phyloP scores from a whole-genome alignment of 1,284 basidiomycete species.

The Leccinum cinnamomeum region DNA sequence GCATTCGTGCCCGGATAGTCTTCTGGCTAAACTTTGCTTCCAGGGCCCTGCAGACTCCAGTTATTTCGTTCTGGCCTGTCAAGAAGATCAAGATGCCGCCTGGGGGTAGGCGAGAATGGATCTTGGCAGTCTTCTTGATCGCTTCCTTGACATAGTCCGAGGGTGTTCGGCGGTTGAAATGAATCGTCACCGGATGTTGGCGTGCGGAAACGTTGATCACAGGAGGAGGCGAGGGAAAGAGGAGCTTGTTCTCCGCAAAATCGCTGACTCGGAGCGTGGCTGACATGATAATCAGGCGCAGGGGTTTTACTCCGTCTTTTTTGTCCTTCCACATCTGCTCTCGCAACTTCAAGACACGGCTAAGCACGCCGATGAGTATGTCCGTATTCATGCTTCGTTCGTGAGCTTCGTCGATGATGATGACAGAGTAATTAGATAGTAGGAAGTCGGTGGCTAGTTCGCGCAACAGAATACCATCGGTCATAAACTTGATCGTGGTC shows the following conservation, averaged over 20 bases:
- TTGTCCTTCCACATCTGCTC: slow-evolving; percentile 86
- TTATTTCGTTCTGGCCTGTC: slow-evolving; percentile 98
- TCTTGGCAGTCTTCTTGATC: slow-evolving; percentile 88
- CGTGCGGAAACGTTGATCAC: slow-evolving; percentile 88
- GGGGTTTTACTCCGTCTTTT: slow-evolving; percentile 57
- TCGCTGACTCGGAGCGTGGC: slow-evolving; percentile 94
- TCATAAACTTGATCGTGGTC: slow-evolving; percentile 99
- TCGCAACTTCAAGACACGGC: slow-evolving; percentile 85
- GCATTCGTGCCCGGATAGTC: slow-evolving; percentile 56
- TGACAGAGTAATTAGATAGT: slow-evolving; percentile 87
- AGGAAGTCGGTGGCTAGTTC: slow-evolving; percentile 93
- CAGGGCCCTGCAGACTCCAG: slow-evolving; percentile 82
- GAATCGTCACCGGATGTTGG: slow-evolving; percentile 94
- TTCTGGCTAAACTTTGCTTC: slow-evolving; percentile 76
- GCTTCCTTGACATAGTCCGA: slow-evolving; percentile 92
- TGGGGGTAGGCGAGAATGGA: slow-evolving; percentile 88
- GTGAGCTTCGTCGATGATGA: slow-evolving; percentile 98
- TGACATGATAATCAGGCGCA: slow-evolving; percentile 98
- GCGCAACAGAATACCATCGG: slow-evolving; percentile 94
- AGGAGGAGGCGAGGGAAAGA: slow-evolving; percentile 86
- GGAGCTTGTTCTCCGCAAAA: slow-evolving; percentile 83
- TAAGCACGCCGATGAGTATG: slow-evolving; percentile 94
- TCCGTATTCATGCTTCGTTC: slow-evolving; percentile 99
- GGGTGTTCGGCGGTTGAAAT: slow-evolving; percentile 87
- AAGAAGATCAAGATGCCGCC: slow-evolving; percentile 97